Evolutionary conservation across 2,329 filamentous ascomycete species (phyloP).

Genomic region (Fusarium gaditjirri): DNA sequence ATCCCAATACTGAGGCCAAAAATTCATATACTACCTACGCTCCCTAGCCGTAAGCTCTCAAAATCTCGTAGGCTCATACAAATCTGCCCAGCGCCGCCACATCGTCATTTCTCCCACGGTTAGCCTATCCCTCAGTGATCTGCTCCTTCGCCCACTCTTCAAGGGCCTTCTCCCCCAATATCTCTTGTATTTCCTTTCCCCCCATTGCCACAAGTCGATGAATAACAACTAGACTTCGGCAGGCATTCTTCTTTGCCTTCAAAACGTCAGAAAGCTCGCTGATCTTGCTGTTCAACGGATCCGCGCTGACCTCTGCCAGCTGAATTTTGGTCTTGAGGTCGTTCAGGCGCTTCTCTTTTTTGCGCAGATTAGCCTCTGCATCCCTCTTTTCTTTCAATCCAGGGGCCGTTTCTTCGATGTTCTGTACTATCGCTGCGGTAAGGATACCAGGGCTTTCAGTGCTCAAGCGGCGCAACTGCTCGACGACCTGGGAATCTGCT

Average conservation of each 20-base stretch:
- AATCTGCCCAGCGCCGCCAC: background rate
- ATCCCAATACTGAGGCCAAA: too few species aligned
- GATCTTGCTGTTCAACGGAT: background rate
- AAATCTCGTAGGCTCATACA: background rate
- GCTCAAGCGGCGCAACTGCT: background rate
- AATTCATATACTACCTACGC: too few species aligned
- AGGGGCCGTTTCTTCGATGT: background rate
- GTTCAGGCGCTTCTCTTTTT: background rate
- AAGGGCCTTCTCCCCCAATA: background rate
- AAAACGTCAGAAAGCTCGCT: background rate
- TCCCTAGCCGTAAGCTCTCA: too few species aligned
- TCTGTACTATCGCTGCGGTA: background rate
- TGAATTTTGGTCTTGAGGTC: background rate
- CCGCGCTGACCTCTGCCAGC: background rate
- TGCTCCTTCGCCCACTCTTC: background rate
- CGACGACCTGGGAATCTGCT: background rate
- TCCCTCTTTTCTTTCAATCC: background rate
- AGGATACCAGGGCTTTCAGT: background rate
- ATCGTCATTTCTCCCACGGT: too few species aligned
- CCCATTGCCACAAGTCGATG: background rate
- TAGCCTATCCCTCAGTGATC: background rate
- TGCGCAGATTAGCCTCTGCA: rapidly evolving
- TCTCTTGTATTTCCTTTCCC: background rate
- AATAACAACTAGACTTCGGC: background rate
- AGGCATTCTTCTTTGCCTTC: background rate